Evolutionary conservation across 768 basidiomycete genomes (phyloP).

Genomic region (Mycena venus): DNA sequence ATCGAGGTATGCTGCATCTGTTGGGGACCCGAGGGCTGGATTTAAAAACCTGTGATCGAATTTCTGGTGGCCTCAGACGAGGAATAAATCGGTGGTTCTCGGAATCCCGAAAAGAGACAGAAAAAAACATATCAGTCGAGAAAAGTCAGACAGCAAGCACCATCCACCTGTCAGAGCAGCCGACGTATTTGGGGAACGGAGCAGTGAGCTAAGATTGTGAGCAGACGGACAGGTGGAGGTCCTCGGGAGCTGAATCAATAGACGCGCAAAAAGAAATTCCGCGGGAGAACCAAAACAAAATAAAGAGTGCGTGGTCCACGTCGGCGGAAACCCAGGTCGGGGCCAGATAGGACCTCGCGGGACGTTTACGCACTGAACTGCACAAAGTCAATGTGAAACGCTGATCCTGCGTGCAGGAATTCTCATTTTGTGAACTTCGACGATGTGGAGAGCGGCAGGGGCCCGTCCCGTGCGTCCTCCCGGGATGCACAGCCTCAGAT

Average conservation of each 20-base stretch:
- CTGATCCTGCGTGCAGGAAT: not conserved
- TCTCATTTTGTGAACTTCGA: not conserved
- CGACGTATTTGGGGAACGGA: not conserved
- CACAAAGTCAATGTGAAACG: conserved; percentile 11
- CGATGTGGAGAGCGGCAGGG: not conserved
- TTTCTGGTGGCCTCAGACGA: not conserved
- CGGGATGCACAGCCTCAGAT: not conserved
- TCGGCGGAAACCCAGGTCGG: conserved; percentile 2
- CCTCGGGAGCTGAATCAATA: not conserved
- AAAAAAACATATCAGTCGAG: not conserved
- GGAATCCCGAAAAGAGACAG: not conserved
- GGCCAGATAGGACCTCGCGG: not conserved
- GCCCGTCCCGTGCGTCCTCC: not conserved
- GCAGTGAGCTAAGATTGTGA: not conserved
- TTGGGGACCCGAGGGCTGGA: not conserved
- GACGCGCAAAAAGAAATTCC: not conserved
- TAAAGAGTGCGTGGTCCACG: not conserved
- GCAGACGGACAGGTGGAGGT: not conserved
- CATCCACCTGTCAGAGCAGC: not conserved
- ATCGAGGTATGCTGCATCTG: not conserved
- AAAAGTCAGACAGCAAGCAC: not conserved
- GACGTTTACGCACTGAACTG: not conserved
- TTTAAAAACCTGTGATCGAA: not conserved
- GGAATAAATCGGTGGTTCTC: not conserved
- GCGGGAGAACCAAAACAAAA: not conserved